Percentiles rank a stretch among this genome's conserved stretches.
Conservation (phyloP, 2,329 filamentous ascomycete genomes). For the Juglanconis juglandina region DNA sequence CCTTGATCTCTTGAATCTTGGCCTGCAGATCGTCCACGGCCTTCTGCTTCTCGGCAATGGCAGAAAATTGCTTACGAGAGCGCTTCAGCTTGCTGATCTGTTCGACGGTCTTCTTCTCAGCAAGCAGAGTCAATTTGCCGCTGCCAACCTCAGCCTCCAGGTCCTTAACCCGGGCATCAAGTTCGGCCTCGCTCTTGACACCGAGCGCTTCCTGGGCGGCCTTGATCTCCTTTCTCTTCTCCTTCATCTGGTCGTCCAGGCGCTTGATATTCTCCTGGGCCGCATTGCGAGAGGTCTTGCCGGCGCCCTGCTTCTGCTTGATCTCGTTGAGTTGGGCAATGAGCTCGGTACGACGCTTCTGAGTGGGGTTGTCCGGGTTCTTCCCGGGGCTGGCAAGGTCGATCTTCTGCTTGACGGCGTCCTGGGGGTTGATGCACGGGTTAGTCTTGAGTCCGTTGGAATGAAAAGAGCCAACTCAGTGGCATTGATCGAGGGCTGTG, state of each 20-base stretch:
- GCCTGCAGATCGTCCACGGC: conserved; percentile 81
- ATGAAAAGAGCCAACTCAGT: not conserved
- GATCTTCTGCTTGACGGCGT: conserved; percentile 82
- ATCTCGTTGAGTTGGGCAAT: conserved; percentile 79
- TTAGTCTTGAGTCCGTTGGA: not conserved
- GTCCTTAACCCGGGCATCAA: conserved; percentile 76
- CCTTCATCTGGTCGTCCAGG: conserved; percentile 84
- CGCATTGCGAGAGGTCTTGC: conserved; percentile 75
- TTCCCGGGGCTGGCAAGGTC: conserved; percentile 73
- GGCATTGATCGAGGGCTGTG: not conserved
- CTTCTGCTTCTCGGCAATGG: conserved; percentile 82
- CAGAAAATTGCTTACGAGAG: conserved; percentile 84
- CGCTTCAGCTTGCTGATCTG: conserved; percentile 83
- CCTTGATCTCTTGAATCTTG: conserved; percentile 85
- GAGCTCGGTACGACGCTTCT: conserved; percentile 82
- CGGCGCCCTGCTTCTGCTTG: conserved; percentile 78
- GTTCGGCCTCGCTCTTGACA: conserved; percentile 84
- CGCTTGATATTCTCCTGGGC: conserved; percentile 90
- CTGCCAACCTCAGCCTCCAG: conserved; percentile 84
- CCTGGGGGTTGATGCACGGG: conserved; percentile 49
- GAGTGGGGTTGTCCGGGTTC: conserved; percentile 71
- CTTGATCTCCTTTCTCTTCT: conserved; percentile 83
- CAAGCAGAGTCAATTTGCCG: conserved; percentile 90
- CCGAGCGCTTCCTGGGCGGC: conserved; percentile 72
- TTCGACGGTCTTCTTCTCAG: conserved; percentile 89